Evolutionary conservation across 768 basidiomycete species (phyloP).

Genomic region (Boletus tylopilopsis): DNA sequence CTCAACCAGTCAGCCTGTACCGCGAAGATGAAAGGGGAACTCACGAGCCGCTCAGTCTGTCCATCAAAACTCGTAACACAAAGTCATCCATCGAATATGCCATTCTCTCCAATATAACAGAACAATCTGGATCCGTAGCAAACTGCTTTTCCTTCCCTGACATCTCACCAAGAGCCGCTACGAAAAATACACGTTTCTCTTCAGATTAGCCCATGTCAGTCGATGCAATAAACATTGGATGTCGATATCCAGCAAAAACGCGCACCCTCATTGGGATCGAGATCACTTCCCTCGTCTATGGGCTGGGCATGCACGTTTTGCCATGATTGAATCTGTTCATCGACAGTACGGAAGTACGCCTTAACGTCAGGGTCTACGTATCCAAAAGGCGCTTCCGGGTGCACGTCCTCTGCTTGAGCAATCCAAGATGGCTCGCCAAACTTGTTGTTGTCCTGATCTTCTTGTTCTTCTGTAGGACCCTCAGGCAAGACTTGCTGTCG

Average conservation of each 20-base stretch:
- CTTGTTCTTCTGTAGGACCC: not conserved
- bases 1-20: conserved; percentile 3
- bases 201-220: not conserved
- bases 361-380: conserved; percentile 87
- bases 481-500: conserved; percentile 20
- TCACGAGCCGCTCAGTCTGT: conserved; percentile 85
- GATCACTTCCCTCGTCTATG: conserved; percentile 44
- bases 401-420: conserved; percentile 37
- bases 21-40: conserved; percentile 31
- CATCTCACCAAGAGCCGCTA: conserved; percentile 83
- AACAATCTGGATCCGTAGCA: conserved; percentile 92
- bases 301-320: conserved; percentile 46
- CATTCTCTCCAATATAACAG: conserved; percentile 86
- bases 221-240: not conserved
- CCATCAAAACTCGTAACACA: conserved; percentile 85
- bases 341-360: conserved; percentile 88
- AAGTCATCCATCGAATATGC: conserved; percentile 94
- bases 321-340: conserved; percentile 86
- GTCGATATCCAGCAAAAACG: conserved; percentile 1
- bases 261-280: conserved; percentile 71
- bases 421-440: conserved; percentile 70
- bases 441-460: conserved; percentile 1
- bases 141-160: conserved; percentile 83
- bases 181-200: conserved; percentile 77
- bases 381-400: conserved; percentile 81